Evolutionary conservation across 331 rosid genomes (phyloP).

Genomic region (Rhamnella rubrinervis): DNA sequence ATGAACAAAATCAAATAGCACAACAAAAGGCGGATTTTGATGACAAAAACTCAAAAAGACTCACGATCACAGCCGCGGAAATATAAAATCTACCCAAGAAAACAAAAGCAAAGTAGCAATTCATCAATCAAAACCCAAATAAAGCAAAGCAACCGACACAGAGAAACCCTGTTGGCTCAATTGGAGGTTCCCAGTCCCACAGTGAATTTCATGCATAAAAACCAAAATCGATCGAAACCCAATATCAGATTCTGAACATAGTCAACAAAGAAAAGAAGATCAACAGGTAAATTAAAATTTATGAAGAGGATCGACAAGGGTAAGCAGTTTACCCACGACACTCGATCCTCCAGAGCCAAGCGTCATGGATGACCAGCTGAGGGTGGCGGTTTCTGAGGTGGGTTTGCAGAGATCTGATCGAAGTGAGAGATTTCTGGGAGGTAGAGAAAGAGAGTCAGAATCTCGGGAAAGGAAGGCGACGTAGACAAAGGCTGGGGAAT

Average conservation of each 20-base stretch:
- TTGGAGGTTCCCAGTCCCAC: not conserved
- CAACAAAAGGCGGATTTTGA: not conserved
- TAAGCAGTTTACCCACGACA: slow-evolving; percentile 80
- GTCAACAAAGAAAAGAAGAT: not conserved
- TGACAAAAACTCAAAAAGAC: not conserved
- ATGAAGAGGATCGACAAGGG: slow-evolving; percentile 2
- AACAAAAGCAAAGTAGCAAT: not conserved
- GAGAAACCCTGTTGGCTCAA: not conserved
- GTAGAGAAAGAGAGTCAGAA: slow-evolving; percentile 25
- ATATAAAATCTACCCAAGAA: not conserved
- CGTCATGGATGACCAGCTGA: slow-evolving; percentile 68
- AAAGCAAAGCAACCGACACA: not conserved
- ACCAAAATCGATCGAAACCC: slow-evolving; percentile 14
- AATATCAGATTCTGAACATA: not conserved
- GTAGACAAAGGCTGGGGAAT: slow-evolving; percentile 39
- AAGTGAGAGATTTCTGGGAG: slow-evolving; percentile 18
- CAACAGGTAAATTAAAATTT: not conserved
- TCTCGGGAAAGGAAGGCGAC: slow-evolving; percentile 33
- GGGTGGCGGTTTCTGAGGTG: slow-evolving; percentile 15
- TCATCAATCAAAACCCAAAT: not conserved
- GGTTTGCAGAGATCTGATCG: slow-evolving; percentile 61
- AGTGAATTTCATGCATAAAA: slow-evolving; percentile 1
- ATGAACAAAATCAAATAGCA: not conserved
- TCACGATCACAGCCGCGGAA: not conserved
- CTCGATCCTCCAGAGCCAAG: slow-evolving; percentile 98